Percentiles rank a stretch among this genome's conserved stretches.
phyloP scores from a whole-genome alignment of 139 green algal species.

The Chlamydomonas eustigma region DNA sequence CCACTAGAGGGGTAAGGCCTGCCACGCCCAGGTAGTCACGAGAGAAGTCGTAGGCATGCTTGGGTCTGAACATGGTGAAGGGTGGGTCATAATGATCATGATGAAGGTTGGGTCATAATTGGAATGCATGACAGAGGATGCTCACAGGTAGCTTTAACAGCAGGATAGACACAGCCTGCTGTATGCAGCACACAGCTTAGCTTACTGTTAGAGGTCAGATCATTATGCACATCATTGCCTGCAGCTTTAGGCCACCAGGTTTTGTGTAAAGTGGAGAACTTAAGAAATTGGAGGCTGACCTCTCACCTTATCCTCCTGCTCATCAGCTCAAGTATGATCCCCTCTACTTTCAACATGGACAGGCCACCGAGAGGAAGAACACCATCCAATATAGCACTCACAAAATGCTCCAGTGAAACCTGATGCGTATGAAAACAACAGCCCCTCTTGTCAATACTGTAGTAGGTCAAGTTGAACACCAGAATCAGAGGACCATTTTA shows the following conservation, averaged over 20 bases:
- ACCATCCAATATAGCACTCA: not conserved
- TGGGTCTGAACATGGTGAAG: not conserved
- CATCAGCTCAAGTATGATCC: not conserved
- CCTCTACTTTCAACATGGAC: not conserved
- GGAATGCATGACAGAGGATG: too few relatives aligned
- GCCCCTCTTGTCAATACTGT: too few relatives aligned
- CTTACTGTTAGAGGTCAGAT: too few relatives aligned
- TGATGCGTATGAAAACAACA: too few relatives aligned
- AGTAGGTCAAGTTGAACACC: too few relatives aligned
- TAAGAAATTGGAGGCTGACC: not conserved
- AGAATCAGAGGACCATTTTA: too few relatives aligned
- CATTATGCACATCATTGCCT: too few relatives aligned
- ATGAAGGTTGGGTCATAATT: too few relatives aligned
- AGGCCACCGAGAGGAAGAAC: not conserved
- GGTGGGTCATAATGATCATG: too few relatives aligned
- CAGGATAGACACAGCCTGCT: too few relatives aligned
- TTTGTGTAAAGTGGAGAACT: not conserved
- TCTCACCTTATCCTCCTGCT: slow-evolving; percentile 2
- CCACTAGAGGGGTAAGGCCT: slow-evolving; percentile 26
- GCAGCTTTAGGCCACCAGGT: not conserved
- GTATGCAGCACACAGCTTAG: too few relatives aligned
- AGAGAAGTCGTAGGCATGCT: slow-evolving; percentile 23
- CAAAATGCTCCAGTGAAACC: not conserved
- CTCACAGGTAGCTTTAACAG: too few relatives aligned
- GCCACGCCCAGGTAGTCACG: slow-evolving; percentile 26